phyloP scores from a whole-genome alignment of 805 yeast species.

The Ogataea polymorpha region DNA sequence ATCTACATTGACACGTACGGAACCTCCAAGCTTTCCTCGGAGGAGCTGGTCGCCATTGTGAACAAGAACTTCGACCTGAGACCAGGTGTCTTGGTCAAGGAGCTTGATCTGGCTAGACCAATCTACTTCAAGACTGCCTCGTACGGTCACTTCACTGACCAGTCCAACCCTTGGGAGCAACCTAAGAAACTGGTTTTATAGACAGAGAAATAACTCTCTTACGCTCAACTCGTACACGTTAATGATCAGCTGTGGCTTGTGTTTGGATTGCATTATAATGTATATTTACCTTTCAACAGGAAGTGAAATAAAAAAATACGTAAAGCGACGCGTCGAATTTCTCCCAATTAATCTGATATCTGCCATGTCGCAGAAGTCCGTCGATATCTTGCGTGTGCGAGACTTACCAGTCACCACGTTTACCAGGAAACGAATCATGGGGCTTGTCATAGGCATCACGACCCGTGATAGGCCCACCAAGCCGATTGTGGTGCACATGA shows the following conservation, averaged over 20 bases:
- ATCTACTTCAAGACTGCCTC: conserved; percentile 98
- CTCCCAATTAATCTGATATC: background rate
- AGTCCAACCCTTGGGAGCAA: conserved; percentile 97
- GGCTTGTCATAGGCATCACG: conserved; percentile 23
- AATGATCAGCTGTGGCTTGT: conserved; percentile 11
- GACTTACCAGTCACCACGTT: conserved; percentile 9
- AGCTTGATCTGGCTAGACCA: conserved; percentile 97
- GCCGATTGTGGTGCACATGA: conserved; percentile 23
- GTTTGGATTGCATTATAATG: conserved; percentile 21
- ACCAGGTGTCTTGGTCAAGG: conserved; percentile 98
- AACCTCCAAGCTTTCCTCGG: conserved; percentile 86
- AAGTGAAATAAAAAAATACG: conserved; percentile 5
- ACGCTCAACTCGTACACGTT: conserved; percentile 33
- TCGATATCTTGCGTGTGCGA: conserved; percentile 1
- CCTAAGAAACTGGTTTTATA: conserved; percentile 75
- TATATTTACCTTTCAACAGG: conserved; percentile 28
- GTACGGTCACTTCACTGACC: conserved; percentile 99
- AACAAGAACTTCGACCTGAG: conserved; percentile 95
- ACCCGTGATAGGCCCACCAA: conserved; percentile 4
- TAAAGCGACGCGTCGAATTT: conserved; percentile 3
- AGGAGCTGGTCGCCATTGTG: conserved; percentile 87
- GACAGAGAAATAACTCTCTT: conserved; percentile 15
- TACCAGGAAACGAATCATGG: conserved; percentile 12
- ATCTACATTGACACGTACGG: conserved; percentile 98
- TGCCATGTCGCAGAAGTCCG: conserved; percentile 3